Evolutionary conservation across 441 rosid species (phyloP).

Genomic region (Populus trichocarpa): DNA sequence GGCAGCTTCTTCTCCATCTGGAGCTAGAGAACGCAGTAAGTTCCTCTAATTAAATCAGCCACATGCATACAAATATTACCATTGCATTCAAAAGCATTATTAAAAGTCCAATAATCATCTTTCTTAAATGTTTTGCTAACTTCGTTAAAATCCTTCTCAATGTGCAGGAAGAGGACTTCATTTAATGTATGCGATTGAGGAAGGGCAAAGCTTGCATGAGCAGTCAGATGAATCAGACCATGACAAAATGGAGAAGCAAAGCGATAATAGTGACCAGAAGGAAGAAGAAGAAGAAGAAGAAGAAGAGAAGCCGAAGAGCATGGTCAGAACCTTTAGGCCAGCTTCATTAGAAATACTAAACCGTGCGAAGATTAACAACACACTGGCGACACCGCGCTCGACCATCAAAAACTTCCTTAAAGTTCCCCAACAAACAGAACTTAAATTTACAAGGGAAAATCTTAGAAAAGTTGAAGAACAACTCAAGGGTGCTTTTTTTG

Average conservation of each 20-base stretch:
- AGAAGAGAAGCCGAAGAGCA: constrained; percentile 5
- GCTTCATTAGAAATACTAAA: constrained; percentile 44
- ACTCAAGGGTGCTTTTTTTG: constrained; percentile 49
- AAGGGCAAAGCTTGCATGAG: constrained; percentile 40
- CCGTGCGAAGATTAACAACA: constrained; percentile 44
- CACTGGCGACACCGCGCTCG: constrained; percentile 59
- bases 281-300: background rate
- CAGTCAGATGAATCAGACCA: constrained; percentile 23
- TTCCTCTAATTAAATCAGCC: background rate
- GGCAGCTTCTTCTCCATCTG: constrained; percentile 45
- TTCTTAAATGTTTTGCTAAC: background rate
- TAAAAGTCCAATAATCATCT: background rate
- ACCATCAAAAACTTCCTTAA: constrained; percentile 49
- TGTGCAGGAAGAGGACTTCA: constrained; percentile 31
- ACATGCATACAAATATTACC: background rate
- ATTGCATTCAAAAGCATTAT: background rate
- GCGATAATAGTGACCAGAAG: background rate
- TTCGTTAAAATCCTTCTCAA: background rate
- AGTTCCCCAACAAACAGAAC: constrained; percentile 32
- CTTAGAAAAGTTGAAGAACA: constrained; percentile 54
- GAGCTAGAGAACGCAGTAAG: constrained; percentile 46
- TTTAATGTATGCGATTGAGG: constrained; percentile 46
- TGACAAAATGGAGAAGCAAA: constrained; percentile 7
- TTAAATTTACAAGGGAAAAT: constrained; percentile 47
- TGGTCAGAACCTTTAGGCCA: background rate